Conservation (phyloP, 2,329 filamentous ascomycete species). For the Penicillium sp. region DNA sequence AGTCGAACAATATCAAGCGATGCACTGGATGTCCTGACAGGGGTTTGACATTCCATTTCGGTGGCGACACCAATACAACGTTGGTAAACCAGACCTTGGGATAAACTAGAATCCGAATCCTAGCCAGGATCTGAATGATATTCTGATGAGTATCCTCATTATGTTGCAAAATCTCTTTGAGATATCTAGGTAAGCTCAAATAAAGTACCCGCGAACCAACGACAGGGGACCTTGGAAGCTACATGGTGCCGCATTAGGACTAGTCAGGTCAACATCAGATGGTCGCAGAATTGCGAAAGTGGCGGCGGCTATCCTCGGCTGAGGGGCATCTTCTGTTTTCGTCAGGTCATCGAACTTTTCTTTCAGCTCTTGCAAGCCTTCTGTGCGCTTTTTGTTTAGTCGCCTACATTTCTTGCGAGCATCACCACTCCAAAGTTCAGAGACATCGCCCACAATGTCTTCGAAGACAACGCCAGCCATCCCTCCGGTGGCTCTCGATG, state of each 20-base stretch:
- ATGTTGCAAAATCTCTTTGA: not conserved
- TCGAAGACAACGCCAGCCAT: slow-evolving; percentile 55
- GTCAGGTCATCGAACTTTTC: slow-evolving; percentile 3
- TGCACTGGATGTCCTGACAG: not conserved
- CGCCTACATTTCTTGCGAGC: not conserved
- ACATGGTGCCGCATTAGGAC: slow-evolving; percentile 6
- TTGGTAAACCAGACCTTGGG: not conserved
- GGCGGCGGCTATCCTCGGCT: slow-evolving; percentile 14
- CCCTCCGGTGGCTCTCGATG: slow-evolving; percentile 64
- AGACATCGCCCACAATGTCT: slow-evolving; percentile 45
- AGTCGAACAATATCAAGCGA: not conserved
- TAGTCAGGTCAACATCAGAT: slow-evolving; percentile 12
- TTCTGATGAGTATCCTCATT: not conserved
- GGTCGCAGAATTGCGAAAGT: slow-evolving; percentile 7
- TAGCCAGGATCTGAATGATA: not conserved
- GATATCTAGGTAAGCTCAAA: not conserved
- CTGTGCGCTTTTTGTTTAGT: not conserved
- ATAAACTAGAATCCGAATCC: not conserved
- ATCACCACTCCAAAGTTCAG: not conserved
- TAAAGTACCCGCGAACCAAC: not conserved
- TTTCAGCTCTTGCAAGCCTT: not conserved
- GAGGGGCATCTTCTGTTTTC: not conserved
- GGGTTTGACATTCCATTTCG: not conserved
- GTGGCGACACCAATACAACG: too few relatives aligned
- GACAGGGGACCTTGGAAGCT: not conserved